These are phyloP conservation scores for Ascochyta pisi DNA, from an alignment of 2,329 filamentous ascomycete genomes.

Conservation along the genomic window DNA sequence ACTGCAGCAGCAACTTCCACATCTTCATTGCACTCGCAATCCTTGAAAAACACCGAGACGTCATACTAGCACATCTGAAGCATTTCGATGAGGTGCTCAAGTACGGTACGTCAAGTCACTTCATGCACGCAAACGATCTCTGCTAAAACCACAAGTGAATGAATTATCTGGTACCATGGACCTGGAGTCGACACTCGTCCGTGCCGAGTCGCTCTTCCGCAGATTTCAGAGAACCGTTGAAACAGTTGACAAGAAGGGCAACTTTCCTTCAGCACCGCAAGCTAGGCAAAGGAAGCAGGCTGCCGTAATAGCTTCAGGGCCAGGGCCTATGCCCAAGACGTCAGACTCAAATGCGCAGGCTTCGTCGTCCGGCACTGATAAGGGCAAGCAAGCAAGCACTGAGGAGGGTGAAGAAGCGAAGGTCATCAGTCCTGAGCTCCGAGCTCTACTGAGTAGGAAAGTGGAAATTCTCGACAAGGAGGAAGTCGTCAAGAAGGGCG, in stretches of 20 bases:
- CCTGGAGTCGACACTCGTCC: conserved; percentile 81
- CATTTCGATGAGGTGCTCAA: conserved; percentile 98
- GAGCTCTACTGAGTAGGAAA: conserved; percentile 66
- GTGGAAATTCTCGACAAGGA: conserved; percentile 60
- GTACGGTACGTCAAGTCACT: conserved; percentile 69
- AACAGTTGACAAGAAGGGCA: conserved; percentile 88
- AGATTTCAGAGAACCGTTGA: conserved; percentile 89
- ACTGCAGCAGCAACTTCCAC: conserved; percentile 86
- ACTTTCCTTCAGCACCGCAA: conserved; percentile 69
- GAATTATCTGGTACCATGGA: conserved; percentile 95
- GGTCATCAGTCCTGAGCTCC: conserved; percentile 69
- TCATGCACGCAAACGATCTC: not conserved
- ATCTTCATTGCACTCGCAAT: conserved; percentile 94
- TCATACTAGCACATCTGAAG: conserved; percentile 92
- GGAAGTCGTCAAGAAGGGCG: conserved; percentile 35
- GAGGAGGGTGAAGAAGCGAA: conserved; percentile 50
- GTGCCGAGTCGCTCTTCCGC: conserved; percentile 86
- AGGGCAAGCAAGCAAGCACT: conserved; percentile 44
- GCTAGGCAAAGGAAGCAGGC: conserved; percentile 58
- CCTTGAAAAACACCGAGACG: conserved; percentile 91
- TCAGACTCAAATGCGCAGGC: conserved; percentile 30
- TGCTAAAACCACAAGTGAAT: conserved; percentile 69
- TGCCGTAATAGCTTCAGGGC: conserved; percentile 40
- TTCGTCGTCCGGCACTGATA: conserved; percentile 39
- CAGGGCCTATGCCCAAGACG: conserved; percentile 29